Base-by-base conservation (phyloP, 768 basidiomycete species). In the Gloeophyllum trabeum region DNA sequence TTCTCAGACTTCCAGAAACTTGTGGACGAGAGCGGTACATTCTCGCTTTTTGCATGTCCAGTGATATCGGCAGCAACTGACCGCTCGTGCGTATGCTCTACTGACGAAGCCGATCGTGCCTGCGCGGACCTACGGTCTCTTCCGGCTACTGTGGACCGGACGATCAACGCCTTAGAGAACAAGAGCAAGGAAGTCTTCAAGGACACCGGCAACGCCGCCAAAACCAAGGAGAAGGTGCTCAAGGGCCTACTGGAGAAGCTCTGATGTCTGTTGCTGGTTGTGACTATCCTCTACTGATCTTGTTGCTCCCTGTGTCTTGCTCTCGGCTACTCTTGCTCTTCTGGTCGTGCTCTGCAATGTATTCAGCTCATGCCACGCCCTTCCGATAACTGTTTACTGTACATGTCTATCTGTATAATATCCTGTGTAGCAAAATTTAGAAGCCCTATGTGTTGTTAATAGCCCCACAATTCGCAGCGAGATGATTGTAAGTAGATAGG, bases 241-340 rank as follows among this genome's bases (percentile, higher is more conserved):
- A 39, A 23, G n/a, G 10, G 16, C 36, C 36, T 39, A 14, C 34
- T 39, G 41, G 18, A 42, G n/a, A 39, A 42, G 14, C 34, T 28
- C 28, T 41, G 35, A 46, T 26, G 30, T 18, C 26, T 21, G 36
- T 7, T 42, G 32, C 24, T 18, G n/a, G 40, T 30, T 30, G 40
- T 34, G 40, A 39, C 40, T 40, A 23, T 44, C 21, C 25, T 35
- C 38, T 35, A 1, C 38, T 38, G 19, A 35, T 47, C n/a, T 40
- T 38, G 10, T 16, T 32, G 28, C 38, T 46, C 48, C 32, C 41
- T 53, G 58, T 64, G 62, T 59, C 62, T 60, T 50, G 46, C 40
- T 50, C 45, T 38, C 49, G n/a, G n/a, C n/a, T n/a, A n/a, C n/a
- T n/a, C n/a, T n/a, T n/a, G n/a, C n/a, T n/a, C n/a, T n/a, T n/a